Evolutionary conservation across 1,284 basidiomycete species (phyloP).

Genomic region (Thecaphora thlaspeos): DNA sequence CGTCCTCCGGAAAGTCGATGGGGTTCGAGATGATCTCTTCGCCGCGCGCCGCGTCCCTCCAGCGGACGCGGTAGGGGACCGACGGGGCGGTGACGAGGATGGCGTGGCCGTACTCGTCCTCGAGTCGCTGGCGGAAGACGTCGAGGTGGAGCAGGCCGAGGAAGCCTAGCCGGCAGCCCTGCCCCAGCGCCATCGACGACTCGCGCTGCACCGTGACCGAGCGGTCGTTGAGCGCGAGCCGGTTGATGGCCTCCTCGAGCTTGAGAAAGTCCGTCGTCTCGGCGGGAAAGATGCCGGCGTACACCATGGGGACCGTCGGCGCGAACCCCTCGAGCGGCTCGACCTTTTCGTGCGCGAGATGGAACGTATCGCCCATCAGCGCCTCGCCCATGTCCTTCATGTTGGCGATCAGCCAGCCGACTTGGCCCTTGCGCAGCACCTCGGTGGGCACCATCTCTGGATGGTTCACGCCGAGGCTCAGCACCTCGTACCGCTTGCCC

Average conservation of each 20-base stretch:
- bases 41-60: constrained; percentile 24
- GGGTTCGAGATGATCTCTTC: constrained; percentile 49
- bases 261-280: constrained; percentile 88
- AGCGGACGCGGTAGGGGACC: constrained; percentile 50
- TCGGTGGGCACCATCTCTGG: constrained; percentile 61
- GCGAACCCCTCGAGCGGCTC: constrained; percentile 89
- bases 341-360: constrained; percentile 72
- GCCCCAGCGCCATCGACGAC: constrained; percentile 88
- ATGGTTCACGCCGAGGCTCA: constrained; percentile 87
- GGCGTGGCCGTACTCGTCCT: constrained; percentile 76
- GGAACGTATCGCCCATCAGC: constrained; percentile 88
- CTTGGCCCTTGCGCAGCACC: constrained; percentile 78
- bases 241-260: constrained; percentile 90
- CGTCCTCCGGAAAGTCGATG: constrained; percentile 51
- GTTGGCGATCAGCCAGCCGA: constrained; percentile 73
- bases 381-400: constrained; percentile 99
- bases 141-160: constrained; percentile 96
- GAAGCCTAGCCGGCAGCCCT: constrained; percentile 92
- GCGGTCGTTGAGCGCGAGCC: constrained; percentile 80
- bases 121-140: constrained; percentile 89
- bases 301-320: constrained; percentile 93
- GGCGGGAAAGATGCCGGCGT: constrained; percentile 90
- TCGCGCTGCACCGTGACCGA: constrained; percentile 90
- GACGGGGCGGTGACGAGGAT: constrained; percentile 55
- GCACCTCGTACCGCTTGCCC: constrained; percentile 85